phyloP scores from a whole-genome alignment of 1,139 yeast species.

The Yamadazyma diddensiae region DNA sequence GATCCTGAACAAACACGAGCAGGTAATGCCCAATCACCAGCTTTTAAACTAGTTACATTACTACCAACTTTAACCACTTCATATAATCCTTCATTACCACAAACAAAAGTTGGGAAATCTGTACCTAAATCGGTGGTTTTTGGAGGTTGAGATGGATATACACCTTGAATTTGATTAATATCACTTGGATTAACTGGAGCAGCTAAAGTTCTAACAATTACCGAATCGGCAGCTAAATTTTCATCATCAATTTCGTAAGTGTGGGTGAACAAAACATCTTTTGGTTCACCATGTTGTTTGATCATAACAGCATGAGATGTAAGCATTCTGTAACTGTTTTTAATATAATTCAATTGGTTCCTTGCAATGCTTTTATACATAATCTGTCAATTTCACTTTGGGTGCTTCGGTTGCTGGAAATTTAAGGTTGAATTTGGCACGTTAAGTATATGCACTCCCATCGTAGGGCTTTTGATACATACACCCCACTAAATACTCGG shows the following conservation, averaged over 20 bases:
- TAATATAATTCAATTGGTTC: slow-evolving; percentile 2
- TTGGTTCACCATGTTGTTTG: slow-evolving; percentile 58
- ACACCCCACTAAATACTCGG: no score
- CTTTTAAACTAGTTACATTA: slow-evolving; percentile 42
- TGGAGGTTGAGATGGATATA: slow-evolving; percentile 39
- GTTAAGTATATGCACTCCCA: no score
- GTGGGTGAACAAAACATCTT: slow-evolving; percentile 53
- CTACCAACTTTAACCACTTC: slow-evolving; percentile 75
- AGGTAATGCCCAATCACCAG: slow-evolving; percentile 95
- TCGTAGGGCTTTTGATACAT: no score
- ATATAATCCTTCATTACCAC: slow-evolving; percentile 81
- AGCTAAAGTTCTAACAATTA: slow-evolving; percentile 65
- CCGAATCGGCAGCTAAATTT: slow-evolving; percentile 38
- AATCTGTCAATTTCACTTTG: no score
- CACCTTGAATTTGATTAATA: slow-evolving; percentile 40
- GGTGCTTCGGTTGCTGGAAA: no score
- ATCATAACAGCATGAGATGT: slow-evolving; percentile 61
- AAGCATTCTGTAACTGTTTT: slow-evolving; percentile 32
- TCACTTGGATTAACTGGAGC: slow-evolving; percentile 68
- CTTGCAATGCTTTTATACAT: no score
- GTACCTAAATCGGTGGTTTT: slow-evolving; percentile 31
- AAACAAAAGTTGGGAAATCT: slow-evolving; percentile 31
- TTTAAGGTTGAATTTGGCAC: no score
- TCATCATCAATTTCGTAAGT: slow-evolving; percentile 49
- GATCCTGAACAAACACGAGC: slow-evolving; percentile 82